A percentile compares a stretch with the other conserved stretches of the same genome.
phyloP scores from a whole-genome alignment of 371 early-diverging fungal species.

The Mucor indicus region DNA sequence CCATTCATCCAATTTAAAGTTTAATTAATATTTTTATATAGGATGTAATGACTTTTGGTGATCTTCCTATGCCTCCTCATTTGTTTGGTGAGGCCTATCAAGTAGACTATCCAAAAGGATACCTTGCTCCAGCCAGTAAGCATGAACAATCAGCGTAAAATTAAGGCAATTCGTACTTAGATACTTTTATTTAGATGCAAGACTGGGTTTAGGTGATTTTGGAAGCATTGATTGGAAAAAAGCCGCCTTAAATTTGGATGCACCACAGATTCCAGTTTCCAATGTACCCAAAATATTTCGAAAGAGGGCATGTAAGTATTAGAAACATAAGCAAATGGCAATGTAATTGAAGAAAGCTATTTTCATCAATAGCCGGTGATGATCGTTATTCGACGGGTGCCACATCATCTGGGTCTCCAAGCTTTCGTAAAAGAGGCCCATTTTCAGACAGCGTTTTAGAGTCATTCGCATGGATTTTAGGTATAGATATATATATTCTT shows the following conservation, averaged over 20 bases:
- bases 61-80: conserved; percentile 15
- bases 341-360: no score
- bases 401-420: conserved; percentile 13
- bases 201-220: conserved; percentile 30
- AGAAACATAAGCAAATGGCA: not conserved
- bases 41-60: conserved; percentile 26
- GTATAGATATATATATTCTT: not conserved
- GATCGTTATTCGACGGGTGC: conserved; percentile 23
- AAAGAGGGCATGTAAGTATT: conserved; percentile 18
- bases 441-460: not conserved
- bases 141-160: not conserved
- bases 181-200: conserved; percentile 16
- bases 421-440: conserved; percentile 20
- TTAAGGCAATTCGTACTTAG: no score
- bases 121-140: conserved; percentile 23
- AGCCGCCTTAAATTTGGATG: conserved; percentile 2
- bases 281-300: not conserved
- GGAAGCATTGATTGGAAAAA: conserved; percentile 22
- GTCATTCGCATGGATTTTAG: conserved; percentile 10
- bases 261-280: not conserved
- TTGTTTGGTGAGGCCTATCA: conserved; percentile 24
- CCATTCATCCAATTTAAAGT: no score
- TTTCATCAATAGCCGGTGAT: conserved; percentile 28
- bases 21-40: not conserved
- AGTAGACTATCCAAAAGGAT: conserved; percentile 21